phyloP scores from a whole-genome alignment of 371 early-diverging fungal species.

The Encephalitozoon intestinalis region DNA sequence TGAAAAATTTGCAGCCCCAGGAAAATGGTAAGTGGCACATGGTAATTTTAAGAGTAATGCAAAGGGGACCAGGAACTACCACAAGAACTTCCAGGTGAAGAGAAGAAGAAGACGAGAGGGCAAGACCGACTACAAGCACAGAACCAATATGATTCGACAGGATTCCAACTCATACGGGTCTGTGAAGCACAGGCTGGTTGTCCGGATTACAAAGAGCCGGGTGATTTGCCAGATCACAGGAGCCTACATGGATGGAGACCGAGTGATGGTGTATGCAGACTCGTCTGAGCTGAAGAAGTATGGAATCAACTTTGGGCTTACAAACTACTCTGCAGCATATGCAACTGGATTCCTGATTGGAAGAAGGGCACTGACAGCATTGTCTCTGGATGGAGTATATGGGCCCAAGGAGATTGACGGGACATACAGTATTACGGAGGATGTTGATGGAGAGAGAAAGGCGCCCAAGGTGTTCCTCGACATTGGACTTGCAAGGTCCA shows the following conservation, averaged over 20 bases:
- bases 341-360: constrained; percentile 93
- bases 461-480: constrained; percentile 98
- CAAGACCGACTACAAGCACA: constrained; percentile 99
- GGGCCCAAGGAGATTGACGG: constrained; percentile 82
- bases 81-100: constrained; percentile 64
- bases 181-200: constrained; percentile 97
- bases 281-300: constrained; percentile 91
- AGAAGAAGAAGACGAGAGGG: constrained; percentile 70
- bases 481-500: constrained; percentile 92
- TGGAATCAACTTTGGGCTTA: constrained; percentile 95
- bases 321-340: constrained; percentile 99
- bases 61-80: constrained; percentile 65
- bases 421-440: constrained; percentile 75
- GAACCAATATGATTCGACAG: constrained; percentile 92
- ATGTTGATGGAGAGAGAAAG: constrained; percentile 77
- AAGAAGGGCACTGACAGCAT: constrained; percentile 75
- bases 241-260: constrained; percentile 94
- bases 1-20: constrained; percentile 13
- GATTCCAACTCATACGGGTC: constrained; percentile 99
- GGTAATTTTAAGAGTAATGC: constrained; percentile 11
- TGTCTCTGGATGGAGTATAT: constrained; percentile 76
- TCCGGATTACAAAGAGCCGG: constrained; percentile 96
- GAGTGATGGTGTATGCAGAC: constrained; percentile 90
- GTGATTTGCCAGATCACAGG: constrained; percentile 92
- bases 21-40: constrained; percentile 18